These are phyloP conservation scores for Beauveria bassiana DNA, from an alignment of 2,329 filamentous ascomycete species.

Conservation along the genomic window DNA sequence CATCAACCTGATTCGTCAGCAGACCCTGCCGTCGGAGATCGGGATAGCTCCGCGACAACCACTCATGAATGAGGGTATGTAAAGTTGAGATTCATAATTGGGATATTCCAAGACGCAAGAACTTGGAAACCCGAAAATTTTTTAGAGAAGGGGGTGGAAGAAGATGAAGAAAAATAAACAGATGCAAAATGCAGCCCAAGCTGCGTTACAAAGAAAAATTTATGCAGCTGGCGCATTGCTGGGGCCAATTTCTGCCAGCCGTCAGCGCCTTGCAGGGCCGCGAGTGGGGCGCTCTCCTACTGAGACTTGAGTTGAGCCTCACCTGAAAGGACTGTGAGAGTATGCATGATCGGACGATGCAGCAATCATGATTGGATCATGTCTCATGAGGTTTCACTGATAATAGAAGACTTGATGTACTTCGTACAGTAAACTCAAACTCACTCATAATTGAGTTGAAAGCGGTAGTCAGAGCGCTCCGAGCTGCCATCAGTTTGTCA, in stretches of 20 bases:
- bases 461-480: too few species aligned
- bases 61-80: neutral
- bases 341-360: too few species aligned
- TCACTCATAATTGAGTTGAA: too few species aligned
- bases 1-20: constrained; percentile 11
- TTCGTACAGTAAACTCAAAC: too few species aligned
- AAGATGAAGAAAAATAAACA: neutral
- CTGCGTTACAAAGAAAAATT: constrained; percentile 1
- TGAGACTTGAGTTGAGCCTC: neutral
- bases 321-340: neutral
- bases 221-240: constrained; percentile 1
- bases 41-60: constrained; percentile 11
- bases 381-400: too few species aligned
- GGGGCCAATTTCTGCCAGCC: constrained; percentile 9
- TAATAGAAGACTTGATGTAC: too few species aligned
- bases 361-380: too few species aligned
- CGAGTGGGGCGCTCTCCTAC: neutral
- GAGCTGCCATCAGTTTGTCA: too few species aligned
- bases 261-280: constrained; percentile 7
- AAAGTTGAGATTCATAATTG: neutral
- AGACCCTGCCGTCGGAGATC: constrained; percentile 9
- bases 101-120: neutral
- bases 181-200: neutral
- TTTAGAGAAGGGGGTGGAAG: neutral
- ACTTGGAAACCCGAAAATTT: neutral